Evolutionary conservation across 2,329 filamentous ascomycete genomes (phyloP).

Genomic region (Raffaelea ambrosiae): DNA sequence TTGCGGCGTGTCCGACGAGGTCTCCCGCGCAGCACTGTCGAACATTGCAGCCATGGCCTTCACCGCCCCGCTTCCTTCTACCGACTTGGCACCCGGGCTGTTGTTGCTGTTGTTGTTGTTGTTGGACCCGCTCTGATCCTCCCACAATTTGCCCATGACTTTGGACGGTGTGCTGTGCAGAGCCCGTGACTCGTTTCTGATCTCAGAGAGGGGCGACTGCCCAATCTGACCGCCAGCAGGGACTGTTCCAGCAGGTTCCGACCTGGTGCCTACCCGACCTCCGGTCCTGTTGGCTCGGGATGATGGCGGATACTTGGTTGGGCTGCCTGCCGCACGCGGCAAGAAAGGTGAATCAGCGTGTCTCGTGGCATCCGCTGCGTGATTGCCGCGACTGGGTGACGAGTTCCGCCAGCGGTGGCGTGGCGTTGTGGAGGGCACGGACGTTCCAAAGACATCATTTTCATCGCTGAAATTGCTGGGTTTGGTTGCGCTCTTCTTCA

Average conservation of each 20-base stretch:
- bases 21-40: conserved; percentile 24
- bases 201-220: conserved; percentile 7
- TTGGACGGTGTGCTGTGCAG: neutral
- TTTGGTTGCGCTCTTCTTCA: too few relatives aligned
- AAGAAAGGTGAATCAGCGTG: too few relatives aligned
- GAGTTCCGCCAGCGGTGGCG: too few relatives aligned
- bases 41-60: conserved; percentile 45
- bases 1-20: neutral
- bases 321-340: neutral
- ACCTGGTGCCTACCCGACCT: neutral
- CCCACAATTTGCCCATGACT: too few relatives aligned
- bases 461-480: too few relatives aligned
- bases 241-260: neutral
- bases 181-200: conserved; percentile 6
- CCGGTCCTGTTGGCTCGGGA: neutral
- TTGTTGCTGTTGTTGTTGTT: conserved; percentile 1
- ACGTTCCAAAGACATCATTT: too few relatives aligned
- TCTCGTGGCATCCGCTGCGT: too few relatives aligned
- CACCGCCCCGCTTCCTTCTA: conserved; percentile 19
- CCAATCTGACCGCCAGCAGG: too few relatives aligned
- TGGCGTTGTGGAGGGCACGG: too few relatives aligned
- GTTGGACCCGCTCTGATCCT: neutral
- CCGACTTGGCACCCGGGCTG: conserved; percentile 16
- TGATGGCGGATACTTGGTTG: neutral
- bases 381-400: too few relatives aligned